phyloP scores from a whole-genome alignment of 768 basidiomycete species.

The Infundibulicybe gibba region DNA sequence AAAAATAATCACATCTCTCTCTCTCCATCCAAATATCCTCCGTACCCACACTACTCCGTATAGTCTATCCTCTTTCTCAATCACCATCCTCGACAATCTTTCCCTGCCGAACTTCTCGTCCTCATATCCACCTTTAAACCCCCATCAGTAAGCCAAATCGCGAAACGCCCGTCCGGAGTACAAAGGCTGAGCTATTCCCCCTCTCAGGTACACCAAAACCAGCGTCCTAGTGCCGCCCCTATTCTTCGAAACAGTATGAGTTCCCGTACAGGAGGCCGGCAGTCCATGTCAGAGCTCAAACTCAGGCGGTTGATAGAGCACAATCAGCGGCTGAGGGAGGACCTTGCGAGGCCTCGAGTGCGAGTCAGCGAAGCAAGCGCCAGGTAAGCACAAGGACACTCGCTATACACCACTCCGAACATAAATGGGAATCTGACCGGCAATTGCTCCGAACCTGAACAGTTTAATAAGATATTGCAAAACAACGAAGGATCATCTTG shows the following conservation, averaged over 20 bases:
- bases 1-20: conserved; percentile 10
- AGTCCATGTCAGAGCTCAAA: conserved; percentile 98
- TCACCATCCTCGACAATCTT: no score
- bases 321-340: conserved; percentile 88
- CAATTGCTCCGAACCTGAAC: conserved; percentile 8
- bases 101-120: no score
- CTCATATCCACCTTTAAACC: no score
- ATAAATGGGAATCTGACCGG: conserved; percentile 6
- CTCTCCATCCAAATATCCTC: neutral
- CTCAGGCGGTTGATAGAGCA: conserved; percentile 91
- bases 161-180: no score
- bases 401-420: neutral
- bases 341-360: conserved; percentile 84
- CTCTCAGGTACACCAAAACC: no score
- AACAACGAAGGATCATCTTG: conserved; percentile 82
- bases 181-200: no score
- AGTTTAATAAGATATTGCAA: conserved; percentile 95
- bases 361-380: conserved; percentile 90
- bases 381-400: conserved; percentile 49
- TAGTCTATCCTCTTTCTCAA: no score
- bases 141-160: no score
- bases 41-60: no score
- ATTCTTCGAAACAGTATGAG: conserved; percentile 36
- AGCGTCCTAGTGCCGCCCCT: no score
- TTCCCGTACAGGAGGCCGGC: conserved; percentile 58